These are phyloP conservation scores for Pleochaeta shiraiana DNA, from an alignment of 2,329 filamentous ascomycete genomes.

Conservation along the genomic window DNA sequence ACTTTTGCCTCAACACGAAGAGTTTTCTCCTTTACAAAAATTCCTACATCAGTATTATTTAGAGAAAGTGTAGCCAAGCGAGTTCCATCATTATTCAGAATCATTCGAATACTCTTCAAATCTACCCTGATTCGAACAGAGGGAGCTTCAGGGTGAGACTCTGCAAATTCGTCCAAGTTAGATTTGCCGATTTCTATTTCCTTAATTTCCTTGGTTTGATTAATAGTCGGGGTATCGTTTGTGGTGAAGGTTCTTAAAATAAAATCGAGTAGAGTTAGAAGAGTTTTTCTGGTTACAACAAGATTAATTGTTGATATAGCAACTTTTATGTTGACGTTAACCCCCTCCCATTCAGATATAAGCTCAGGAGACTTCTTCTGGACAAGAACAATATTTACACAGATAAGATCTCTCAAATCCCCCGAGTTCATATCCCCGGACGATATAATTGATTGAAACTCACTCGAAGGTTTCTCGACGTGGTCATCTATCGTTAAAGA, in stretches of 20 bases:
- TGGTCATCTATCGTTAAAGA: constrained; percentile 86
- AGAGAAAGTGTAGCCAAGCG: constrained; percentile 81
- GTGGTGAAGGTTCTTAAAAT: constrained; percentile 77
- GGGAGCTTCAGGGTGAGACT: constrained; percentile 10
- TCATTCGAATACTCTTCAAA: constrained; percentile 77
- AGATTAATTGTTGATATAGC: constrained; percentile 90
- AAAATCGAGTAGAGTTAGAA: constrained; percentile 86
- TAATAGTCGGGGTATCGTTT: constrained; percentile 25
- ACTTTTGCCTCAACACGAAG: constrained; percentile 77
- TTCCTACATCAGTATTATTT: constrained; percentile 75
- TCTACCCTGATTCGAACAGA: constrained; percentile 81
- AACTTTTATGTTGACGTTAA: constrained; percentile 82
- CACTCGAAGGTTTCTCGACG: constrained; percentile 65
- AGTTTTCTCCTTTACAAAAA: constrained; percentile 66
- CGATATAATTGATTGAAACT: constrained; percentile 96
- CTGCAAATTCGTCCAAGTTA: neutral
- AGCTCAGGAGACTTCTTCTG: constrained; percentile 88
- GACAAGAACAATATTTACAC: constrained; percentile 74
- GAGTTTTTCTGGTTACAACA: constrained; percentile 77
- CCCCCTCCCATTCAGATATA: constrained; percentile 72
- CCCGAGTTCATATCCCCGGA: constrained; percentile 54
- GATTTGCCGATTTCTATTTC: constrained; percentile 21
- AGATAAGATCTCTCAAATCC: constrained; percentile 60
- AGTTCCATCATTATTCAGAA: constrained; percentile 95
- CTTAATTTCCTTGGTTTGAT: constrained; percentile 15